Evolutionary conservation across 371 early-diverging fungal species (phyloP), one percentile per base, ranked within the genome.

Genomic region (Mucor lusitanicus): DNA sequence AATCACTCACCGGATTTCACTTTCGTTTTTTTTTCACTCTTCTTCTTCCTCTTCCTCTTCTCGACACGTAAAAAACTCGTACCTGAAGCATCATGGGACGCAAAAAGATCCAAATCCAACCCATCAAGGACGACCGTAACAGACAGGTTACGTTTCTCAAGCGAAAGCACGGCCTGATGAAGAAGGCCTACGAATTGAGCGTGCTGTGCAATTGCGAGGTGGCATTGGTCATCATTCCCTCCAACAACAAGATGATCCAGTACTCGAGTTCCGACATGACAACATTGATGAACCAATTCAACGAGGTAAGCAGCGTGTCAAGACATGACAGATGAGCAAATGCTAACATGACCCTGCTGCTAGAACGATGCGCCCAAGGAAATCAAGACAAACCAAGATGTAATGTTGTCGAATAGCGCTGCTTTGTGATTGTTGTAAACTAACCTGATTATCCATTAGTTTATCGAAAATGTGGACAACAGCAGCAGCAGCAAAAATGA

Each of bases 181-280:
- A 99, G 83, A 99, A 99, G 81, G 99, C 99, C 1, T 97, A 95
- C 83, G 99, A 99, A 79, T 90, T 99, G 23, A 91, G 91, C 70
- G 94, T 97, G 1, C 88, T 99, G 27, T 99, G 99, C 84, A 96
- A 95, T 73, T 95, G 97, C 78, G 97, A 99, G 76, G 94, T 99
- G 40, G 96, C 93, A 0, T 83, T 98, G 11, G 94, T 98, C 67
- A 96, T 97, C 81, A 91, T 92, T 69, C 76, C 76, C 57, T 88
- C 91, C 30, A 94, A 94, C 69, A 92, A 92, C 77, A 97, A 96
- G 78, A 88, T 97, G 17, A 90, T 95, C 40, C 96, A 97, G 73
- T 98, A 94, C 74, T 90, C 96, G 0, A 91, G 91, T 48, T 85
- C 90, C 28, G 96, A 97, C 73, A 96, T 98, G 59, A 42, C 63